Evolutionary conservation across 2,329 filamentous ascomycete genomes (phyloP).

Genomic region (Aspergillus sojae): DNA sequence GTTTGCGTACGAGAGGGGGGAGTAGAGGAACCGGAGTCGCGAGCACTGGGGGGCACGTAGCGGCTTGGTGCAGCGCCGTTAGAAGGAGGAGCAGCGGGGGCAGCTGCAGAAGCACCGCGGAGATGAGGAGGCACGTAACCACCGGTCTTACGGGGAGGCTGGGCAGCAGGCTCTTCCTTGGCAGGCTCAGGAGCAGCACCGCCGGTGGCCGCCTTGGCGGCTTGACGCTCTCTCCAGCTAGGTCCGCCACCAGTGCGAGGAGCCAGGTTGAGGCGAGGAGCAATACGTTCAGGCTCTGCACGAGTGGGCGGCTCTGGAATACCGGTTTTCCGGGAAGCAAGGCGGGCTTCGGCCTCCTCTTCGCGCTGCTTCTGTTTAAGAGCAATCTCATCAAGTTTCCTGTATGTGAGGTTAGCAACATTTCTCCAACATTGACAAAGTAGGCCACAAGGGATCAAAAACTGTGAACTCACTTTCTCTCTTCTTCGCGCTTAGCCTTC

Average conservation of each 20-base stretch:
- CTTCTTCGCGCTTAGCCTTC: constrained; percentile 60
- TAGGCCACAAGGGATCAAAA: not conserved
- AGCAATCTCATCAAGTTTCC: constrained; percentile 65
- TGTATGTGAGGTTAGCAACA: constrained; percentile 44
- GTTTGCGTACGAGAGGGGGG: constrained; percentile 26
- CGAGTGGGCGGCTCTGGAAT: constrained; percentile 40
- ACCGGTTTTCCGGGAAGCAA: constrained; percentile 66
- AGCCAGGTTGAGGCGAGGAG: constrained; percentile 59
- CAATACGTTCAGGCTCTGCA: constrained; percentile 53
- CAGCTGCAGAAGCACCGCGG: constrained; percentile 35
- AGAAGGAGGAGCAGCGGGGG: constrained; percentile 29
- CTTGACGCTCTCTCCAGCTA: constrained; percentile 64
- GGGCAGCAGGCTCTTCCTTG: constrained; percentile 28
- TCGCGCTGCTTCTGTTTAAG: constrained; percentile 76
- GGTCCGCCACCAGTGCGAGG: constrained; percentile 48
- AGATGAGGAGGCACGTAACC: constrained; percentile 47
- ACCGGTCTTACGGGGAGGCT: constrained; percentile 33
- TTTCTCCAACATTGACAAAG: not conserved
- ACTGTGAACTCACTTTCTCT: constrained; percentile 55
- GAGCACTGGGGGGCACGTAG: constrained; percentile 34
- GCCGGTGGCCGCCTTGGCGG: constrained; percentile 49
- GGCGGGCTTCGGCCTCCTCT: constrained; percentile 81
- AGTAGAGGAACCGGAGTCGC: constrained; percentile 33
- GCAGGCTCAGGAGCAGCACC: constrained; percentile 22
- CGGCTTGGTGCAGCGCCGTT: constrained; percentile 35